phyloP scores from a whole-genome alignment of 2,329 filamentous ascomycete genomes.

The Cladosporium sp. region DNA sequence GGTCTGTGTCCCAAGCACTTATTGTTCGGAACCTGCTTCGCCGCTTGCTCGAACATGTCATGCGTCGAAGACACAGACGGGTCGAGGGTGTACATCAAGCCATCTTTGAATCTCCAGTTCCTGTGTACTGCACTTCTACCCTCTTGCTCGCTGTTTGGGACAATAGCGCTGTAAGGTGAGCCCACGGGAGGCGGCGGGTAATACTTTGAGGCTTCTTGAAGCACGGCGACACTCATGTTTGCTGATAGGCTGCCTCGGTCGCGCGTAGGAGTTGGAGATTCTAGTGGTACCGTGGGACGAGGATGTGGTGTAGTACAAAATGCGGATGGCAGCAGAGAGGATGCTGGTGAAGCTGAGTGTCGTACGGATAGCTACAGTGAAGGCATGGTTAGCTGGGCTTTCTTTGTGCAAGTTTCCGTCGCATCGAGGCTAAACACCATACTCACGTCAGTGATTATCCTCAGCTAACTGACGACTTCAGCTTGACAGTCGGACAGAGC shows the following conservation, averaged over 20 bases:
- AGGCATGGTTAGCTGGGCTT: neutral
- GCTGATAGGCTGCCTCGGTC: neutral
- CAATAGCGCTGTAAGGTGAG: slow-evolving; percentile 69
- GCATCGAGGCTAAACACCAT: too few species aligned
- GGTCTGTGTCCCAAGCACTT: slow-evolving; percentile 75
- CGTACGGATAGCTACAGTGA: neutral
- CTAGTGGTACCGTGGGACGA: neutral
- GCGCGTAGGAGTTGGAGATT: neutral
- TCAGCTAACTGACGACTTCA: too few species aligned
- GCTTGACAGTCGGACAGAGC: too few species aligned
- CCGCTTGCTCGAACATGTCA: slow-evolving; percentile 37
- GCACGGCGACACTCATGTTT: slow-evolving; percentile 19
- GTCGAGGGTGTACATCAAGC: slow-evolving; percentile 67
- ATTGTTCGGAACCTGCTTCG: slow-evolving; percentile 59
- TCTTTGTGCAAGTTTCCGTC: too few species aligned
- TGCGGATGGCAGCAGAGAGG: slow-evolving; percentile 2
- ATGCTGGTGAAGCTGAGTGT: neutral
- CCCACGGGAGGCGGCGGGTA: slow-evolving; percentile 65
- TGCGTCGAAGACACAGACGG: slow-evolving; percentile 44
- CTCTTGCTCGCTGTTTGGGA: slow-evolving; percentile 70
- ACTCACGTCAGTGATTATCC: too few species aligned
- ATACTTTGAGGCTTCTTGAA: slow-evolving; percentile 44
- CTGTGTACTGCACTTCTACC: slow-evolving; percentile 75
- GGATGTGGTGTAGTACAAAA: neutral
- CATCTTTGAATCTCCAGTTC: slow-evolving; percentile 72